Evolutionary conservation across 768 basidiomycete species (phyloP).

Genomic region (Sarcodon aspratus): DNA sequence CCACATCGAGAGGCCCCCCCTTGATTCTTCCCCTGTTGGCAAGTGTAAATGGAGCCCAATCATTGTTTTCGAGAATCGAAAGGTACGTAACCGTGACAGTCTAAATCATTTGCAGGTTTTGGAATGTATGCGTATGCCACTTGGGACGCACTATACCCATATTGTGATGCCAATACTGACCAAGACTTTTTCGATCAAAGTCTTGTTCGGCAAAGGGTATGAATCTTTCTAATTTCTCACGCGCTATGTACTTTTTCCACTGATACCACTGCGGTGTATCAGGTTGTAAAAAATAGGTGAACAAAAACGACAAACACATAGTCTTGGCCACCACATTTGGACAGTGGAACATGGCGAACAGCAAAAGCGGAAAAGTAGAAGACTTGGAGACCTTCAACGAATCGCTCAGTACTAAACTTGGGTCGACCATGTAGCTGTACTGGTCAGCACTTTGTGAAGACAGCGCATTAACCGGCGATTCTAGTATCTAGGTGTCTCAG

Average conservation of each 20-base stretch:
- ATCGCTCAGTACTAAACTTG: slow-evolving; percentile 16
- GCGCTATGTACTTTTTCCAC: no score
- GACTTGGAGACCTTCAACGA: slow-evolving; percentile 12
- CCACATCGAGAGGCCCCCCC: no score
- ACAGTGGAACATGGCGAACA: slow-evolving; percentile 3
- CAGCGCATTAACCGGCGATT: slow-evolving; percentile 12
- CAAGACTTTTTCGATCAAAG: no score
- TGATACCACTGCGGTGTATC: not conserved
- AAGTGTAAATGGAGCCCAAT: no score
- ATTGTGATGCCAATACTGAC: slow-evolving; percentile 25
- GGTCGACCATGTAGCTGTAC: slow-evolving; percentile 19
- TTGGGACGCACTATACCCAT: no score
- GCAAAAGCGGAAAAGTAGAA: slow-evolving; percentile 15
- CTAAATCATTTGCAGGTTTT: no score
- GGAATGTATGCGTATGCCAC: no score
- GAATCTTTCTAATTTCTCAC: not conserved
- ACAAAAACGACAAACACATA: slow-evolving; percentile 30
- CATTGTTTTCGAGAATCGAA: no score
- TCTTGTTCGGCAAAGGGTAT: slow-evolving; percentile 32
- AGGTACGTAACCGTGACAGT: no score
- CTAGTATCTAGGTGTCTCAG: slow-evolving; percentile 23
- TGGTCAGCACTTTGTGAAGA: slow-evolving; percentile 7
- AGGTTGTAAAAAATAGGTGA: slow-evolving; percentile 49
- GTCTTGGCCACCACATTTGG: slow-evolving; percentile 30
- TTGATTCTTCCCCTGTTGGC: no score